phyloP scores from a whole-genome alignment of 2,329 filamentous ascomycete species.

The Nemania sp. region DNA sequence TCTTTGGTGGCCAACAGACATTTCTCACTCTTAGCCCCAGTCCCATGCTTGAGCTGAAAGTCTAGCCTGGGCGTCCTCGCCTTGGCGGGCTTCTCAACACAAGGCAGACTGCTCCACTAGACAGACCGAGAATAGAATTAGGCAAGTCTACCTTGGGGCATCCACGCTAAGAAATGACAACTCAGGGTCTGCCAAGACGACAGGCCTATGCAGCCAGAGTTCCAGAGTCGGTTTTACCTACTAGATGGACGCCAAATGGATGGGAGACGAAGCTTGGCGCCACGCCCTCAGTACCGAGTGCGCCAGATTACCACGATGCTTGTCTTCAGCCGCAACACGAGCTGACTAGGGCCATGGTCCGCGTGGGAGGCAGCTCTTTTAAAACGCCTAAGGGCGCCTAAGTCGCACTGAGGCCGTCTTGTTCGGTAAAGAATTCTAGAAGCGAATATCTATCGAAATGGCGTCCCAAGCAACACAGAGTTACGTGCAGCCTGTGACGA shows the following conservation, averaged over 20 bases:
- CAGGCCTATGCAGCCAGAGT: not conserved
- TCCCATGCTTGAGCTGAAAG: slow-evolving; percentile 36
- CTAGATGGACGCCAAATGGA: not conserved
- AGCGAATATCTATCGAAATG: slow-evolving; percentile 19
- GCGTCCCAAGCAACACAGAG: slow-evolving; percentile 25
- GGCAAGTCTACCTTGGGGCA: not conserved
- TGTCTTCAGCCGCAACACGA: slow-evolving; percentile 34
- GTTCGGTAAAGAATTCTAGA: not conserved
- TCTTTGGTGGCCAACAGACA: slow-evolving; percentile 3
- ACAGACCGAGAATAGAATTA: not conserved
- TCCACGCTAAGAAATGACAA: not conserved
- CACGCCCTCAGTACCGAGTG: not conserved
- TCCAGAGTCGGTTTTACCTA: not conserved
- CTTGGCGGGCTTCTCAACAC: slow-evolving; percentile 25
- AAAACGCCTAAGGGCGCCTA: slow-evolving; percentile 13
- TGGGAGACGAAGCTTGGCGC: not conserved
- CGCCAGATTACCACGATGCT: slow-evolving; percentile 11
- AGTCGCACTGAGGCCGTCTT: not conserved
- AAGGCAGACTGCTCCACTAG: slow-evolving; percentile 23
- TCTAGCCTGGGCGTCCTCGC: slow-evolving; percentile 31
- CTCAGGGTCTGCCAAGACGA: not conserved
- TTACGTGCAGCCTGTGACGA: slow-evolving; percentile 15
- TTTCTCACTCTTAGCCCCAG: not conserved
- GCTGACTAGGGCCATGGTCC: not conserved
- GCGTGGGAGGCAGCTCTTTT: slow-evolving; percentile 22